Conservation (phyloP, 2,329 filamentous ascomycete genomes). For the Zarea fungicola region DNA sequence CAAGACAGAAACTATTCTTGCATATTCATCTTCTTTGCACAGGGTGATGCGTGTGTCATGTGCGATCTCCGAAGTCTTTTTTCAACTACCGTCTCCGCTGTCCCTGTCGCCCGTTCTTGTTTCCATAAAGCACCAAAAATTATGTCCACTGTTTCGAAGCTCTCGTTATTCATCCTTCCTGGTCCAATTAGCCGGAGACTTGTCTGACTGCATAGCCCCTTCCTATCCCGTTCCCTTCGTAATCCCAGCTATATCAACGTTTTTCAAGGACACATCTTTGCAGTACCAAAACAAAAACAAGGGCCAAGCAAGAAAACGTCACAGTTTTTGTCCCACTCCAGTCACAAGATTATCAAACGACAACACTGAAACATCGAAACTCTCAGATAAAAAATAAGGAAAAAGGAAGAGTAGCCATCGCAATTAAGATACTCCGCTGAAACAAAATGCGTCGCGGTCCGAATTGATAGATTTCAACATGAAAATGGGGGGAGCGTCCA, state of each 20-base stretch:
- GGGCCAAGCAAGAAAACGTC: background rate
- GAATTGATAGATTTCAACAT: background rate
- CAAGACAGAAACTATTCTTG: constrained; percentile 13
- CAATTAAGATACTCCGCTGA: background rate
- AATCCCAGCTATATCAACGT: background rate
- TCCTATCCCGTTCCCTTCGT: background rate
- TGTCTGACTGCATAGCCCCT: background rate
- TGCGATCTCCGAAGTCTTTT: no score
- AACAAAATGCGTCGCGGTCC: constrained; percentile 4
- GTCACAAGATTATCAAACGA: constrained; percentile 5
- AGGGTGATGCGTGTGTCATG: background rate
- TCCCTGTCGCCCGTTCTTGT: background rate
- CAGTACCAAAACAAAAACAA: background rate
- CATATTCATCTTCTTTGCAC: constrained; percentile 7
- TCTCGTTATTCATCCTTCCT: background rate
- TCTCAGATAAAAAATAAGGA: background rate
- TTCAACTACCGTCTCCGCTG: background rate
- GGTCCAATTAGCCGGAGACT: background rate
- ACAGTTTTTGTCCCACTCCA: constrained; percentile 10
- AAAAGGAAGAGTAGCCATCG: background rate
- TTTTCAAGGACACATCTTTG: background rate
- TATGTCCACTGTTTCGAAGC: background rate
- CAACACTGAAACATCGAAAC: constrained; percentile 8
- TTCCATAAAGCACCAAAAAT: background rate
- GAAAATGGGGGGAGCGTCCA: background rate